Conservation (phyloP, 2,329 filamentous ascomycete species). For the Clonostachys rhizophaga region DNA sequence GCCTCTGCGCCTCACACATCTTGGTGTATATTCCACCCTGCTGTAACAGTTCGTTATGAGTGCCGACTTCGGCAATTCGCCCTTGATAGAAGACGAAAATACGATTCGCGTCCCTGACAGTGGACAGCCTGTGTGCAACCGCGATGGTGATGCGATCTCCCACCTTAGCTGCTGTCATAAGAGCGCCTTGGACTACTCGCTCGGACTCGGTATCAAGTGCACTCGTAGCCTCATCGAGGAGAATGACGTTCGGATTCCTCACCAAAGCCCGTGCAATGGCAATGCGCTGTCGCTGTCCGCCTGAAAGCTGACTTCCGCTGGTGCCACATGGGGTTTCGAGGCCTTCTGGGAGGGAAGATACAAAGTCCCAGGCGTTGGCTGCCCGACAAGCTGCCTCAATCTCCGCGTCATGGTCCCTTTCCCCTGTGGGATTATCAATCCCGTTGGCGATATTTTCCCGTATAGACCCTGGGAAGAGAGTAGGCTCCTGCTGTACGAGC, state of each 20-base stretch:
- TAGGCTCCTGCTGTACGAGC: constrained; percentile 88
- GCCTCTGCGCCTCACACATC: constrained; percentile 4
- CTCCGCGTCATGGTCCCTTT: constrained; percentile 64
- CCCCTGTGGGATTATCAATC: constrained; percentile 75
- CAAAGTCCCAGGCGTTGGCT: constrained; percentile 91
- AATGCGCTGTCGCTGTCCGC: constrained; percentile 95
- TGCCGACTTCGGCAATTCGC: constrained; percentile 87
- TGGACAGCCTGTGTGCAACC: constrained; percentile 92
- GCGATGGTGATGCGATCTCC: constrained; percentile 71
- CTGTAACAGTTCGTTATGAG: constrained; percentile 71
- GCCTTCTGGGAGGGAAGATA: constrained; percentile 74
- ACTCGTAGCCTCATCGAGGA: constrained; percentile 93
- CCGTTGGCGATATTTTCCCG: constrained; percentile 81
- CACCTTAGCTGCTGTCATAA: constrained; percentile 79
- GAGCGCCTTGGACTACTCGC: constrained; percentile 85
- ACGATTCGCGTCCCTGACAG: constrained; percentile 89
- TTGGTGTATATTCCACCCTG: constrained; percentile 35
- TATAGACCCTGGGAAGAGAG: constrained; percentile 85
- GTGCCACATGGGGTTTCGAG: constrained; percentile 96
- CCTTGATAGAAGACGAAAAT: constrained; percentile 91
- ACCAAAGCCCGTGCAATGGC: constrained; percentile 90
- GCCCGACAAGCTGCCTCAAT: constrained; percentile 42
- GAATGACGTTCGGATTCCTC: constrained; percentile 84
- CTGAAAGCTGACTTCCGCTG: constrained; percentile 85
- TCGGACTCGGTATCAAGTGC: constrained; percentile 93